Evolutionary conservation across 257 asterid species (phyloP).

Genomic region (Leptodermis oblonga): DNA sequence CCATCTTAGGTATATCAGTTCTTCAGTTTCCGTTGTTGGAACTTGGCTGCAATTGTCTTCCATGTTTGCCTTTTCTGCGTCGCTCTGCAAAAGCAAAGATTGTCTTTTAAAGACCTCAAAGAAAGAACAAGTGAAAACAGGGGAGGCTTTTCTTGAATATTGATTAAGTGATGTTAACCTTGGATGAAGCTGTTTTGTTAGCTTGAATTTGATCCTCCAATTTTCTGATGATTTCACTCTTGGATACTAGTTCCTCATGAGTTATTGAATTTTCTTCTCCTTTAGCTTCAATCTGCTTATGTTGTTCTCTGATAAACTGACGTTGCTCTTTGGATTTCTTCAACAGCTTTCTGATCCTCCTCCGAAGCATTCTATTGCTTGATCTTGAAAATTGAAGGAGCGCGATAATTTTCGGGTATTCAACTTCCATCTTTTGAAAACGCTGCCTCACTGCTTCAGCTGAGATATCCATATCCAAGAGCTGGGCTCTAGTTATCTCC

Average conservation of each 20-base stretch:
- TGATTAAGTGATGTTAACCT: slow-evolving; percentile 30
- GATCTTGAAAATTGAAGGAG: slow-evolving; percentile 33
- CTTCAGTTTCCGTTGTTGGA: slow-evolving; percentile 28
- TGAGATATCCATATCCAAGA: slow-evolving; percentile 32
- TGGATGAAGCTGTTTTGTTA: slow-evolving; percentile 26
- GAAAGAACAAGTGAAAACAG: neutral
- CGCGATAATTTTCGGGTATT: slow-evolving; percentile 26
- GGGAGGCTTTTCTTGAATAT: neutral
- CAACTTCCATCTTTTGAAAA: slow-evolving; percentile 30
- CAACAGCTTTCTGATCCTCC: slow-evolving; percentile 44
- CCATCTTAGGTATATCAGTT: slow-evolving; percentile 45
- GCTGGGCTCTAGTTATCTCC: slow-evolving; percentile 39
- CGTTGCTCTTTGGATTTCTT: slow-evolving; percentile 23
- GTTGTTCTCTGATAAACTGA: slow-evolving; percentile 24
- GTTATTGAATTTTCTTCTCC: slow-evolving; percentile 37
- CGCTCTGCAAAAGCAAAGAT: slow-evolving; percentile 27
- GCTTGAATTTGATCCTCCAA: slow-evolving; percentile 42
- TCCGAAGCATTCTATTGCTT: slow-evolving; percentile 37
- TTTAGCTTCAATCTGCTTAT: slow-evolving; percentile 28
- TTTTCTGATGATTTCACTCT: slow-evolving; percentile 19
- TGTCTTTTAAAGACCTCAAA: neutral
- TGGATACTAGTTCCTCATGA: slow-evolving; percentile 29
- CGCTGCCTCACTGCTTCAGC: slow-evolving; percentile 37
- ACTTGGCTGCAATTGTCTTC: slow-evolving; percentile 26
- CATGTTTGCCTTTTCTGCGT: slow-evolving; percentile 17